Percentiles rank a stretch among this genome's conserved stretches.
Conservation (phyloP, 2,329 filamentous ascomycete genomes). For the Cryoendolithus antarcticus region DNA sequence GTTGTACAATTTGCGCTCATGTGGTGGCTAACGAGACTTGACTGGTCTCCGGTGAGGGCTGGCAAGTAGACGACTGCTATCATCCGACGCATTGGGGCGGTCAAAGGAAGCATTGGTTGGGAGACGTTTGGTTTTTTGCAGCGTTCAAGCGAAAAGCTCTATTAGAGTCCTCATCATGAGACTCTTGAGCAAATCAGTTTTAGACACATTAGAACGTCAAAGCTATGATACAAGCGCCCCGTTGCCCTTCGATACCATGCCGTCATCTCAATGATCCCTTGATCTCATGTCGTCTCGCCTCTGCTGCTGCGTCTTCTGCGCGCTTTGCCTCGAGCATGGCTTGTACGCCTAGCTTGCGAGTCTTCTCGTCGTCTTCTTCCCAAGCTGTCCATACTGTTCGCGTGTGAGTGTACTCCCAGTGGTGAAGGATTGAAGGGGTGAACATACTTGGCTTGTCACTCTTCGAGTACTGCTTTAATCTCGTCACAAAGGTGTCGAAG, state of each 20-base stretch:
- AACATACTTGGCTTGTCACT: slow-evolving; percentile 78
- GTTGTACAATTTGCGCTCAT: slow-evolving; percentile 89
- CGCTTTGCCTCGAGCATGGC: slow-evolving; percentile 20
- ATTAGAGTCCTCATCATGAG: no score
- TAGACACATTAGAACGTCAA: no score
- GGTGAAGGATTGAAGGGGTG: background rate
- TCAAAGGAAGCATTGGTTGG: no score
- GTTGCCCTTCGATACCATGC: no score
- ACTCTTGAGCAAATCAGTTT: no score
- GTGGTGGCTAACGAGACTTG: slow-evolving; percentile 57
- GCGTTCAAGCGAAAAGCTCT: no score
- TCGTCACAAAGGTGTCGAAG: slow-evolving; percentile 75
- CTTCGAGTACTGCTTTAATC: slow-evolving; percentile 79
- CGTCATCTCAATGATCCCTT: slow-evolving; percentile 11
- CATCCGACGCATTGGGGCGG: no score
- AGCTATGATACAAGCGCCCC: no score
- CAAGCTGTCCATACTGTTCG: slow-evolving; percentile 24
- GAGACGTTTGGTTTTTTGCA: no score
- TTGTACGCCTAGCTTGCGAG: slow-evolving; percentile 13
- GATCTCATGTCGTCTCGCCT: slow-evolving; percentile 21
- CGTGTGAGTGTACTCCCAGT: slow-evolving; percentile 2
- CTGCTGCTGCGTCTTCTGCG: slow-evolving; percentile 16
- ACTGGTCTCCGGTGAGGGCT: slow-evolving; percentile 10
- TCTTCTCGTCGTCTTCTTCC: slow-evolving; percentile 21
- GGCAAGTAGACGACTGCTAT: slow-evolving; percentile 1